Percentiles rank a stretch among this genome's conserved stretches.
Conservation (phyloP, 768 basidiomycete species). For the Tylopilus balloui region DNA sequence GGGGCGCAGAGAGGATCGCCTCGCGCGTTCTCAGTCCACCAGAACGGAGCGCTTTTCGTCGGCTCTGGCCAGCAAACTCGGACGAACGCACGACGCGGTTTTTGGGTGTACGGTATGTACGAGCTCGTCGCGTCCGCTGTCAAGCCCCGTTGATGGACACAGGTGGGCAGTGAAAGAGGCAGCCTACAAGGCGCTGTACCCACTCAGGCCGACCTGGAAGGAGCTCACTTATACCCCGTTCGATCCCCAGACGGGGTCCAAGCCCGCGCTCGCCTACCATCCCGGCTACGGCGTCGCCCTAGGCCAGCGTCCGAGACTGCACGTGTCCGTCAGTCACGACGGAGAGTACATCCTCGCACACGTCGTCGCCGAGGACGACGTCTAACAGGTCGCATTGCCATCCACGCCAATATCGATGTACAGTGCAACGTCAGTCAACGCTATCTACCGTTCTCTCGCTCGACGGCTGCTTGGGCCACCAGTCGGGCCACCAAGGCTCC, state of each 20-base stretch:
- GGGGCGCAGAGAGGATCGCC: conserved; percentile 45
- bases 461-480: conserved; percentile 45
- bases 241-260: conserved; percentile 31
- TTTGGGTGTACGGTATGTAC: conserved; percentile 64
- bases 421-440: conserved; percentile 16
- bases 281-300: background rate
- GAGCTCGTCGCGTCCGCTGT: background rate
- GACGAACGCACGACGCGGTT: conserved; percentile 39
- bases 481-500: conserved; percentile 65
- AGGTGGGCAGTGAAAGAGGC: conserved; percentile 88
- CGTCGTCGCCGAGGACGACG: conserved; percentile 59
- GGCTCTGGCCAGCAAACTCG: background rate
- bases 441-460: conserved; percentile 16
- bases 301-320: conserved; percentile 33
- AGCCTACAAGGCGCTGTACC: conserved; percentile 80
- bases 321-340: conserved; percentile 79
- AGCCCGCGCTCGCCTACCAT: conserved; percentile 40
- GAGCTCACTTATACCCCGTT: conserved; percentile 51
- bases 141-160: conserved; percentile 1
- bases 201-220: conserved; percentile 68
- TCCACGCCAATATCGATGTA: conserved; percentile 3
- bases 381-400: background rate
- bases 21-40: conserved; percentile 55
- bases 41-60: conserved; percentile 37
- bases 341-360: conserved; percentile 70